These are phyloP conservation scores for Zygosaccharomyces pseudobailii DNA, from an alignment of 1,139 yeast species.

Conservation along the genomic window DNA sequence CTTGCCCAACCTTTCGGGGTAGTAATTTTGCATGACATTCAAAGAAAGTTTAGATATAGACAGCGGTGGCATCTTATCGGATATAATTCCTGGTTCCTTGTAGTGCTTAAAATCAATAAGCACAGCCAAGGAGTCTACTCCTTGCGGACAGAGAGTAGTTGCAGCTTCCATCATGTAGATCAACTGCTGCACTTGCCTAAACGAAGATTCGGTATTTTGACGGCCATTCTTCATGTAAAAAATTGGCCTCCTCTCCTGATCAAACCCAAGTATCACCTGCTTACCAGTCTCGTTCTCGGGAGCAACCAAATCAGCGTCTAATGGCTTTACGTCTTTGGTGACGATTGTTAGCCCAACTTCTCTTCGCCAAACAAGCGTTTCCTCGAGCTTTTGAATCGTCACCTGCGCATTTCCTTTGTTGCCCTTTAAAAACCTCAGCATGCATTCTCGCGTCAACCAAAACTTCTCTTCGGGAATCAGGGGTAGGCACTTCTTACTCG, in stretches of 20 bases:
- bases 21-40: slow-evolving; percentile 83
- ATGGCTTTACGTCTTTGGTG: slow-evolving; percentile 39
- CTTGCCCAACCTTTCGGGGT: slow-evolving; percentile 85
- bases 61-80: slow-evolving; percentile 36
- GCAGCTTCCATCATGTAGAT: slow-evolving; percentile 87
- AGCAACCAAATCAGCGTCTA: slow-evolving; percentile 58
- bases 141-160: slow-evolving; percentile 88
- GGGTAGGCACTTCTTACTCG: slow-evolving; percentile 35
- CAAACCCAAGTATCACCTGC: slow-evolving; percentile 80
- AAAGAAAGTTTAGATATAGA: slow-evolving; percentile 68
- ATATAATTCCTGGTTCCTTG: slow-evolving; percentile 39
- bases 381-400: slow-evolving; percentile 68
- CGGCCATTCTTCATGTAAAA: slow-evolving; percentile 84
- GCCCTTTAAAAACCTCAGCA: slow-evolving; percentile 81
- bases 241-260: slow-evolving; percentile 80
- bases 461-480: slow-evolving; percentile 63
- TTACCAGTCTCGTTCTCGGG: slow-evolving; percentile 85
- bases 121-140: slow-evolving; percentile 85
- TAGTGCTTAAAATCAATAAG: slow-evolving; percentile 82
- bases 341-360: slow-evolving; percentile 74
- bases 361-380: slow-evolving; percentile 82
- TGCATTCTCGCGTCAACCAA: slow-evolving; percentile 87
- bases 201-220: slow-evolving; percentile 83
- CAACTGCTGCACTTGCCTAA: slow-evolving; percentile 84
- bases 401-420: slow-evolving; percentile 75